Percentiles rank a stretch among this genome's conserved stretches.
Evolutionary conservation across 208 protist species (phyloP).

Genomic region (Leishmania gerbilli): DNA sequence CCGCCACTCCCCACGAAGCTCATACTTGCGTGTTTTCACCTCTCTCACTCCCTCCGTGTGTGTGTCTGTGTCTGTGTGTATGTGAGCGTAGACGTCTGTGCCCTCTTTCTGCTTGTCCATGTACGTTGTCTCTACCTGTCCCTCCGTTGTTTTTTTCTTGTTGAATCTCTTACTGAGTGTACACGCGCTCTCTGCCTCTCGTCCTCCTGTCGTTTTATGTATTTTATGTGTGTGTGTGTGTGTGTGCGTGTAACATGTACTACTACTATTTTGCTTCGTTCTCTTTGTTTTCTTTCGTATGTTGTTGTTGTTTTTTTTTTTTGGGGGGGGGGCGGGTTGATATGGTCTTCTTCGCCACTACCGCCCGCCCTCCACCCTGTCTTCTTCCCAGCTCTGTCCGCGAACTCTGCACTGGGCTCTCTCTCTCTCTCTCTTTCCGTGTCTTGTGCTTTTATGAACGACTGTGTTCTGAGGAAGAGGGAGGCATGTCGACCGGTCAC

Average conservation of each 20-base stretch:
- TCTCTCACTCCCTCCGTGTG: background rate
- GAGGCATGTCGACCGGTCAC: background rate
- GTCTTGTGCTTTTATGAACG: background rate
- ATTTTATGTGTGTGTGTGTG: background rate
- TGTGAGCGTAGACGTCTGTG: background rate
- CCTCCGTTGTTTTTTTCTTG: background rate
- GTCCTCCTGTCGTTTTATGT: background rate
- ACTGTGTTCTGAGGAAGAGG: background rate
- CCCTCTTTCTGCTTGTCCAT: background rate
- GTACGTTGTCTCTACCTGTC: background rate
- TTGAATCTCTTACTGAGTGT: background rate
- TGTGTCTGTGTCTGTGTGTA: background rate
- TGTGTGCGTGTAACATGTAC: background rate
- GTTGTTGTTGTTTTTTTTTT: background rate
- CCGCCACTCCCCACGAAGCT: background rate
- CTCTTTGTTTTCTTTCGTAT: background rate
- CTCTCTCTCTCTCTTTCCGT: background rate
- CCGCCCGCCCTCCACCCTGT: background rate
- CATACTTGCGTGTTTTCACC: background rate
- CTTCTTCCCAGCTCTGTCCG: background rate
- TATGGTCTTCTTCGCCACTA: background rate
- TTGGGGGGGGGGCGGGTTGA: too few relatives aligned
- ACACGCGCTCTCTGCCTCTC: background rate
- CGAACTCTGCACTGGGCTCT: background rate
- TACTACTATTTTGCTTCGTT: slow-evolving; percentile 4